These are phyloP conservation scores for Penstemon newberryi DNA, from an alignment of 257 asterid genomes.

Conservation along the genomic window DNA sequence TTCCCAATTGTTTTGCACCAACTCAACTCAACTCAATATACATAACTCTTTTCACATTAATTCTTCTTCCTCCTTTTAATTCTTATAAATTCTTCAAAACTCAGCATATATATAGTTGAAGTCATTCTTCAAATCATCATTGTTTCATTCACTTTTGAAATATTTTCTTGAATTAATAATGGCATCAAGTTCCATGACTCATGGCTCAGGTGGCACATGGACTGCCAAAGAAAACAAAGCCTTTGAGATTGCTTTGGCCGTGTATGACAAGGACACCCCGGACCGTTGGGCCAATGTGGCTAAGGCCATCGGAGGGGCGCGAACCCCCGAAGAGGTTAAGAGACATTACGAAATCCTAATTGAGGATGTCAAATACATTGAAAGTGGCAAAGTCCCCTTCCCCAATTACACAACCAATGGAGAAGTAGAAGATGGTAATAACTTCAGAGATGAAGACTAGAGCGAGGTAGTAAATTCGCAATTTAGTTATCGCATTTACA, in stretches of 20 bases:
- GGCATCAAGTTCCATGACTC: constrained; percentile 50
- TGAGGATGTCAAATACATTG: constrained; percentile 59
- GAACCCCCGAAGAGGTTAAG: constrained; percentile 74
- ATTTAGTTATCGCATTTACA: too few relatives aligned
- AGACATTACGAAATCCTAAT: constrained; percentile 67
- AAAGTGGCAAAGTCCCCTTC: constrained; percentile 67
- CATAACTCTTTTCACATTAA: neutral
- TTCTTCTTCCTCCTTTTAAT: neutral
- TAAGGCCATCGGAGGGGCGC: constrained; percentile 56
- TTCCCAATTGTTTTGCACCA: constrained; percentile 27
- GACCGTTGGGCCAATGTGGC: constrained; percentile 90
- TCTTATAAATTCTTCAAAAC: neutral
- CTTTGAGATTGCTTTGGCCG: constrained; percentile 75
- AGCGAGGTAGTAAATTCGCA: constrained; percentile 6
- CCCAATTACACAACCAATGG: constrained; percentile 56
- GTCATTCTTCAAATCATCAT: neutral
- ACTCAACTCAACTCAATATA: constrained; percentile 8
- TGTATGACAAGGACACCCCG: constrained; percentile 68
- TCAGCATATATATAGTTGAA: neutral
- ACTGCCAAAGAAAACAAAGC: constrained; percentile 73
- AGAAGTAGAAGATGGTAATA: constrained; percentile 2
- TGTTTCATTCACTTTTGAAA: neutral
- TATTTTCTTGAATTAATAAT: constrained; percentile 7
- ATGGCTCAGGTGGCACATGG: constrained; percentile 47
- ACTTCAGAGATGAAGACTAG: constrained; percentile 14